Evolutionary conservation across 345 rosid species (phyloP), one percentile per base, ranked within the genome.

Genomic region (Linum tenue): DNA sequence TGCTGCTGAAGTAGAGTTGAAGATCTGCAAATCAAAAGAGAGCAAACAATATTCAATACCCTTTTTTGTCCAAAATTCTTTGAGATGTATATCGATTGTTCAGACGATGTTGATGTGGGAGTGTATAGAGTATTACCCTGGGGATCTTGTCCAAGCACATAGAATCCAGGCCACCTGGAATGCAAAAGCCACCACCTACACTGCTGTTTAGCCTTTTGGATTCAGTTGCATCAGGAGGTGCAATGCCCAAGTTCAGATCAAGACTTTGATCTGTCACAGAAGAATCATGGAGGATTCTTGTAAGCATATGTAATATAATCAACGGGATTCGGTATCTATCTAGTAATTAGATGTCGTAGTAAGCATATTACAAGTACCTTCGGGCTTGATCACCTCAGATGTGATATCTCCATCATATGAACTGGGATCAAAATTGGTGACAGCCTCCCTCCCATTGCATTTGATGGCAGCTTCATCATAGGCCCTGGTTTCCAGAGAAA

Each of bases 401-500:
- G 56, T 56, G 3, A 76, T 72, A 70, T 87, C 85, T 3, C 69
- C 87, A 16, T 82, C 84, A 37, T 91, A 91, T 0, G 75, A 66
- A 74, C 82, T 84, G 2, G 92, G 84, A 55, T 86, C 90, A 70
- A 95, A 95, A 79, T 95, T 95, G 39, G 98, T 89, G 56, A 95
- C 86, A 0, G 99, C 97, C 72, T 95, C 99, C 73, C 81, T 83
- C n/a, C 97, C 98, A 69, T 81, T 83, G 65, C 85, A 86, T 48
- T 84, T 88, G 14, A 94, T 78, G 60, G 96, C 95, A 73, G 99
- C 97, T 81, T 82, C 90, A 73, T 94, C 99, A 72, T 91, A 91
- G 65, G 92, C 98, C 79, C 98, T 91, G 72, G 50, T 62, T 40
- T 56, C 69, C 77, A 73, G 11, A 68, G 37, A 55, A 70, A 56